phyloP scores from a whole-genome alignment of 805 yeast species.

The Saccharomycopsis malanga region DNA sequence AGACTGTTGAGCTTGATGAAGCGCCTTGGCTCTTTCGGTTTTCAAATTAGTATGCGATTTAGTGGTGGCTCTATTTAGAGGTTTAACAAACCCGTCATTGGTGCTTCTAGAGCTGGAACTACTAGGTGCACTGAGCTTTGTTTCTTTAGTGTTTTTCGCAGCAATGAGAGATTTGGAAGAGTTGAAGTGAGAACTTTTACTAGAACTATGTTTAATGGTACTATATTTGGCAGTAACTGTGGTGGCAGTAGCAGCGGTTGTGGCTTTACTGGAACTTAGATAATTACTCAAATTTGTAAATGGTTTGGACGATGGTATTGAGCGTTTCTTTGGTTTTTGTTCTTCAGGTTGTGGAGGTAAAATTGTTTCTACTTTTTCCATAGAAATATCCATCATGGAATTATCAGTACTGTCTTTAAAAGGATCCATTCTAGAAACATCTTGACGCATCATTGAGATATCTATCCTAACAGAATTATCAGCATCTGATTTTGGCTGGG shows the following conservation, averaged over 20 bases:
- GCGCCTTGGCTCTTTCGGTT: neutral
- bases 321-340: neutral
- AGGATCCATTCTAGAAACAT: neutral
- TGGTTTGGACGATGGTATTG: neutral
- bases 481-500: neutral
- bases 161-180: constrained; percentile 5
- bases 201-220: too few relatives aligned
- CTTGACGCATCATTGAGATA: neutral
- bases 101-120: constrained; percentile 1
- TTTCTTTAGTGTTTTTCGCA: neutral
- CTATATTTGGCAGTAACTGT: neutral
- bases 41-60: neutral
- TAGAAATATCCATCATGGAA: neutral
- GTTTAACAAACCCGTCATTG: constrained; percentile 6
- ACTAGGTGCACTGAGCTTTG: neutral
- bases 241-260: neutral
- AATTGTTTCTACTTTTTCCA: neutral
- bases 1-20: neutral
- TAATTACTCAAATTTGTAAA: neutral
- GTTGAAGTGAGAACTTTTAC: constrained; percentile 1
- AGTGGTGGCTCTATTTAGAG: neutral
- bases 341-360: neutral
- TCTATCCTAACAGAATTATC: constrained; percentile 3
- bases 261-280: neutral
- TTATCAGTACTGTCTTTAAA: neutral